Conservation (phyloP, 2,329 filamentous ascomycete species). For the Pyrenochaeta sp. region DNA sequence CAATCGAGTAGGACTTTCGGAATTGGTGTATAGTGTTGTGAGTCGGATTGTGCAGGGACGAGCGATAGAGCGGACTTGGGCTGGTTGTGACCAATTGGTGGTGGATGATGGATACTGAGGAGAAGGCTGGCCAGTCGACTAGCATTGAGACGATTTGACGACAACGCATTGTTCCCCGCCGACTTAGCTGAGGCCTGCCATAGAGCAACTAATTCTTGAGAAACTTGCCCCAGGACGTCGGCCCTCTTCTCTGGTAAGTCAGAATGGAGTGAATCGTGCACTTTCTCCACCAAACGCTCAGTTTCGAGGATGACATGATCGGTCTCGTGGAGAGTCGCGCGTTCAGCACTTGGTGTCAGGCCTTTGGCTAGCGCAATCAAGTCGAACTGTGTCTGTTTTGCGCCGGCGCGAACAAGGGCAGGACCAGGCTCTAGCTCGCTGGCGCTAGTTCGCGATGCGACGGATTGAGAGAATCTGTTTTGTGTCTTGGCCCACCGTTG, state of each 20-base stretch:
- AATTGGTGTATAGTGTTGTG: slow-evolving; percentile 58
- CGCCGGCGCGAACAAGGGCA: slow-evolving; percentile 33
- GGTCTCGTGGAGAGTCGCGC: slow-evolving; percentile 71
- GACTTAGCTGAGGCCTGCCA: slow-evolving; percentile 62
- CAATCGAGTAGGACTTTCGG: slow-evolving; percentile 84
- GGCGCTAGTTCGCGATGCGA: slow-evolving; percentile 48
- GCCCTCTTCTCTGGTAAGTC: slow-evolving; percentile 40
- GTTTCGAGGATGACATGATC: slow-evolving; percentile 76
- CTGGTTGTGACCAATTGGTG: slow-evolving; percentile 33
- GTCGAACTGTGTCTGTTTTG: slow-evolving; percentile 63
- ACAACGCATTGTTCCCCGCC: slow-evolving; percentile 13
- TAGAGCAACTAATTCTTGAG: slow-evolving; percentile 36
- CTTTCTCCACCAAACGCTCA: slow-evolving; percentile 68
- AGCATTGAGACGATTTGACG: slow-evolving; percentile 67
- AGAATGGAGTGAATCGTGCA: slow-evolving; percentile 44
- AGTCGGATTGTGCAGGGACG: slow-evolving; percentile 29
- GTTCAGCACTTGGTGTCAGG: slow-evolving; percentile 64
- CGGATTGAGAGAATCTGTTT: slow-evolving; percentile 39
- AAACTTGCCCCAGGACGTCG: slow-evolving; percentile 34
- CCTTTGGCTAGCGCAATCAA: slow-evolving; percentile 77
- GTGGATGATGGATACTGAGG: slow-evolving; percentile 75
- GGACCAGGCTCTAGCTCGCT: slow-evolving; percentile 29
- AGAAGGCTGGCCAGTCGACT: slow-evolving; percentile 79
- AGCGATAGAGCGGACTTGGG: slow-evolving; percentile 34
- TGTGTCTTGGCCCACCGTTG: slow-evolving; percentile 32